These are phyloP conservation scores for Entophlyctis luteolus DNA, from an alignment of 192 early-diverging fungal species.

Conservation along the genomic window DNA sequence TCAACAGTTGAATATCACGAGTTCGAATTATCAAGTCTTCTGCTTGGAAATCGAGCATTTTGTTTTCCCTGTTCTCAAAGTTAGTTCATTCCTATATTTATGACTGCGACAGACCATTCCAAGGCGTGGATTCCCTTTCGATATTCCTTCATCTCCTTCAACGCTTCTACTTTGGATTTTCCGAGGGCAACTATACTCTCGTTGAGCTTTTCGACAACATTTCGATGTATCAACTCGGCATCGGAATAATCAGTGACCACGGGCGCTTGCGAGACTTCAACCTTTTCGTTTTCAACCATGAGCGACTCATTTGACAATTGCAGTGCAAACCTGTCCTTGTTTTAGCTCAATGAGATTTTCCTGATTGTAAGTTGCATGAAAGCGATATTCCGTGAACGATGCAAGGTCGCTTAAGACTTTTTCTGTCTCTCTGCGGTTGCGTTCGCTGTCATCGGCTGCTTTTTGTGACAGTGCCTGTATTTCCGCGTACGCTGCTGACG, in stretches of 20 bases:
- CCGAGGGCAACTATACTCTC: constrained; percentile 49
- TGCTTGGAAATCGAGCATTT: constrained; percentile 63
- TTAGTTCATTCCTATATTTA: no score
- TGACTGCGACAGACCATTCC: constrained; percentile 46
- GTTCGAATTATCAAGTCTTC: constrained; percentile 53
- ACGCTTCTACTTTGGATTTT: constrained; percentile 51
- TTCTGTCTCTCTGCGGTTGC: constrained; percentile 45
- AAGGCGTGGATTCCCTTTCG: constrained; percentile 60
- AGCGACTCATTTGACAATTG: no score
- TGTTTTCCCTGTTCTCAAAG: constrained; percentile 49
- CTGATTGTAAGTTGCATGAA: constrained; percentile 51
- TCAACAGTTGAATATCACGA: constrained; percentile 57
- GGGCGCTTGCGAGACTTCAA: constrained; percentile 57
- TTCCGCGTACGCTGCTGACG: constrained; percentile 28
- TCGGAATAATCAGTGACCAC: constrained; percentile 60
- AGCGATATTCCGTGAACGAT: constrained; percentile 51
- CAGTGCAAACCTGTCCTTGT: constrained; percentile 49
- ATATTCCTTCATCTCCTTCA: constrained; percentile 64
- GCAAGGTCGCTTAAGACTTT: constrained; percentile 39
- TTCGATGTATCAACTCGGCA: constrained; percentile 49
- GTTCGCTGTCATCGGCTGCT: constrained; percentile 44
- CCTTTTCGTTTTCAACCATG: constrained; percentile 29
- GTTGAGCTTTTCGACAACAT: constrained; percentile 52
- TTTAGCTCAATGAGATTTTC: constrained; percentile 55
- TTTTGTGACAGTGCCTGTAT: constrained; percentile 42